Conservation (phyloP, 1,284 basidiomycete genomes). For the Neonothopanus nambi region DNA sequence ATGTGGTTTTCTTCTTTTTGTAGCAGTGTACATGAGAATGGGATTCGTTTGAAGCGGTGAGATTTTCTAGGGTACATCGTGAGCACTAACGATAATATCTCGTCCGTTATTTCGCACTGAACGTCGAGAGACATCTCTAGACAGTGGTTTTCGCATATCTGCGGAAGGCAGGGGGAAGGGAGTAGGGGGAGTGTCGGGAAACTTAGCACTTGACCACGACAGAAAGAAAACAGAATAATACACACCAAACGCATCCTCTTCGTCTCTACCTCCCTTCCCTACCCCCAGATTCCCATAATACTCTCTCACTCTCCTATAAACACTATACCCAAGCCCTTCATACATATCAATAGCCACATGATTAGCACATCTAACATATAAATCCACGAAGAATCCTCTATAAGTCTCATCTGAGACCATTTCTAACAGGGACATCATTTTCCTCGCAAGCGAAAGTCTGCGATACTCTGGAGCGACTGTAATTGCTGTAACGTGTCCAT, state of each 20-base stretch:
- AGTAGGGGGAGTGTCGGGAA: no score
- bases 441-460: conserved; percentile 77
- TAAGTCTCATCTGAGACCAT: conserved; percentile 76
- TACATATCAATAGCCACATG: conserved; percentile 81
- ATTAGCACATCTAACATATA: conserved; percentile 87
- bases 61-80: conserved; percentile 56
- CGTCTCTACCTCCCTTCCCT: conserved; percentile 69
- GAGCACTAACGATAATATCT: conserved; percentile 71
- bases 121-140: conserved; percentile 60
- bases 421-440: conserved; percentile 83
- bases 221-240: conserved; percentile 20
- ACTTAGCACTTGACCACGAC: no score
- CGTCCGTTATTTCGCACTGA: conserved; percentile 72
- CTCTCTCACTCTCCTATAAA: conserved; percentile 81
- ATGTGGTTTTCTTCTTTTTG: no score
- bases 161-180: no score
- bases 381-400: conserved; percentile 84
- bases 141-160: conserved; percentile 90
- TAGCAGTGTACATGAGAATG: no score
- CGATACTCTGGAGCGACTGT: conserved; percentile 92
- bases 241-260: conserved; percentile 91
- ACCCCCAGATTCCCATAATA: conserved; percentile 81
- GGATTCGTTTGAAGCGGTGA: no score
- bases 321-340: conserved; percentile 83
- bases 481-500: conserved; percentile 89